Base-by-base conservation (phyloP, 805 yeast species). In the Wickerhamomyces kurtzmanii region DNA sequence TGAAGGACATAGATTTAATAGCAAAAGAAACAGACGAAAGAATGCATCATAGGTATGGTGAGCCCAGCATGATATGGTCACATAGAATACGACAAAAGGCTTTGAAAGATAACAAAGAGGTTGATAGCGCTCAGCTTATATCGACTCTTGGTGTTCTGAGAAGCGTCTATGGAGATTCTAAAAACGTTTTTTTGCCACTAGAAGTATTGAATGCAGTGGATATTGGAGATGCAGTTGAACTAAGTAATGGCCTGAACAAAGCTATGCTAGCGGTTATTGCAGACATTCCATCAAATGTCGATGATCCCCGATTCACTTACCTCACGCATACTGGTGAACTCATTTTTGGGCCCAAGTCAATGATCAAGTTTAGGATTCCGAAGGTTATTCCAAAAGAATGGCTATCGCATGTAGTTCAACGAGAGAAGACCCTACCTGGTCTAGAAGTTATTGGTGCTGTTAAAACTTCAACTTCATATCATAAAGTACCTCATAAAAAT, bases 191-290 rank as follows among this genome's bases (percentile, higher is more conserved):
- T n/a, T n/a, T n/a, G n/a, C n/a, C n/a, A n/a, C n/a, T n/a, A n/a
- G n/a, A n/a, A n/a, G n/a, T n/a, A n/a, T n/a, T n/a, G n/a, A n/a
- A n/a, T n/a, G n/a, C n/a, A n/a, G n/a, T 73, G 11, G 37, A 55
- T 6, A 54, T 73, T 4, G 87, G 89, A 25, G 87, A 80, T 47
- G 53, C 77, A 26, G 85, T 77, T 4, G 67, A 73, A 12, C 44
- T 77, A 12, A 53, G 57, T 10, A 50, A 55, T 1, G 58, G 50
- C 6, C 43, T 60, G 26, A 54, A 64, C 27, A 60, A 59, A 21
- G 53, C 65, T 4, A 65, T 62, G 27, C 51, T 77, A 12, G 66
- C 69, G 16, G 66, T 77, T 27, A 63, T 80, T 19, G 73, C 65
- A 2, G 67, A 61, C 15, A 49, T 69, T 15, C 87, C 87, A 0